phyloP scores from a whole-genome alignment of 495 filamentous ascomycete genomes.

The Aspergillus kassunensis region DNA sequence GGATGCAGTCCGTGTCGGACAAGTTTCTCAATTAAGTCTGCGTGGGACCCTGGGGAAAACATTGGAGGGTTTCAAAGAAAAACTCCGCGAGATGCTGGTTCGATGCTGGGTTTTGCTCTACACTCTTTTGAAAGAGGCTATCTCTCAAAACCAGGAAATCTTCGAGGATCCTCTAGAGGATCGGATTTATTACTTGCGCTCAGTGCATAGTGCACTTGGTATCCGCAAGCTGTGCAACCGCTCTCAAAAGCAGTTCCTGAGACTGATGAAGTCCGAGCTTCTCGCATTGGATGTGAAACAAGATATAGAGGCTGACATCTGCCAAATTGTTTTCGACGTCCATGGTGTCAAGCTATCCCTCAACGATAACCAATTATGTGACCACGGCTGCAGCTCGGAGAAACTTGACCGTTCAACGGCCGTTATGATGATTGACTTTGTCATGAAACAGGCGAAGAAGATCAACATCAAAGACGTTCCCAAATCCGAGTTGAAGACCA shows the following conservation, averaged over 20 bases:
- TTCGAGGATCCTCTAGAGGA: constrained; percentile 65
- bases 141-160: constrained; percentile 57
- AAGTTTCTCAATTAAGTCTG: constrained; percentile 43
- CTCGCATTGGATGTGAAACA: constrained; percentile 58
- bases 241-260: constrained; percentile 83
- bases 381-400: constrained; percentile 73
- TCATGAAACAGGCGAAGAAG: constrained; percentile 72
- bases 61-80: constrained; percentile 57
- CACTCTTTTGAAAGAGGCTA: constrained; percentile 69
- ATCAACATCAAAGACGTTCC: constrained; percentile 88
- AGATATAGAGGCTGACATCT: constrained; percentile 72
- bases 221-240: constrained; percentile 79
- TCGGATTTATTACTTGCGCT: constrained; percentile 66
- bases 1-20: constrained; percentile 73
- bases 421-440: constrained; percentile 72
- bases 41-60: constrained; percentile 42
- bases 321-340: constrained; percentile 84
- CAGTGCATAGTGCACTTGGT: constrained; percentile 81
- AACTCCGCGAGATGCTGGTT: constrained; percentile 84
- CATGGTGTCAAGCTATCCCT: constrained; percentile 78
- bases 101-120: constrained; percentile 80
- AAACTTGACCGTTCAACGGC: constrained; percentile 73
- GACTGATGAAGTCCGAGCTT: constrained; percentile 79
- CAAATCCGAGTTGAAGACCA: constrained; percentile 80
- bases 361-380: constrained; percentile 59